Conservation (phyloP, 2,329 filamentous ascomycete genomes). For the Monilinia polystroma region DNA sequence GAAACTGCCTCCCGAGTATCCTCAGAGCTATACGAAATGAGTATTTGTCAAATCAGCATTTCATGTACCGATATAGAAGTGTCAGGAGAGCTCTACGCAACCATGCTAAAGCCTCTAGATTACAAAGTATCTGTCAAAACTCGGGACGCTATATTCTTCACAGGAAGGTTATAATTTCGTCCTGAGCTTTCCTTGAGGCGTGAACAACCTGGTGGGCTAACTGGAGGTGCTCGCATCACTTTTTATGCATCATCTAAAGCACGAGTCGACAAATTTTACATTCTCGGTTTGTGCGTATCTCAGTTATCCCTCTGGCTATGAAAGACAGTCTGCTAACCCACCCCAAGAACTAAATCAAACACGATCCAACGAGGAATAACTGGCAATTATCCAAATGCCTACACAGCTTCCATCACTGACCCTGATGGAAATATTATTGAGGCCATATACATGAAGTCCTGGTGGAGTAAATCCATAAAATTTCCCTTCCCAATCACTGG, state of each 20-base stretch:
- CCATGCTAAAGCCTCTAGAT: not conserved
- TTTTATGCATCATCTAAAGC: not conserved
- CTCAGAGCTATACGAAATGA: not conserved
- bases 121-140: not conserved
- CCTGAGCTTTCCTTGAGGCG: not conserved
- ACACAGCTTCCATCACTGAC: not conserved
- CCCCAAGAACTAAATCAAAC: not conserved
- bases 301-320: not conserved
- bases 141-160: not conserved
- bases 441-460: not conserved
- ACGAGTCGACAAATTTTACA: not conserved
- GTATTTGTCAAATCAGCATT: not conserved
- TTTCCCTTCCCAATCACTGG: not conserved
- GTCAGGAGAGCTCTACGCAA: not conserved
- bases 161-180: not conserved
- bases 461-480: not conserved
- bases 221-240: not conserved
- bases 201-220: not conserved
- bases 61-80: not conserved
- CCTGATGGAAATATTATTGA: conserved; percentile 4
- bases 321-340: not conserved
- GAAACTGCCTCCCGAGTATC: not conserved
- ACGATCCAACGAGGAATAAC: not conserved
- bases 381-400: not conserved
- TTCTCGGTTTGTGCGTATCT: not conserved